A percentile compares a stretch with the other conserved stretches of the same genome.
phyloP scores from a whole-genome alignment of 1,284 basidiomycete genomes.

The Heterobasidion annosum region DNA sequence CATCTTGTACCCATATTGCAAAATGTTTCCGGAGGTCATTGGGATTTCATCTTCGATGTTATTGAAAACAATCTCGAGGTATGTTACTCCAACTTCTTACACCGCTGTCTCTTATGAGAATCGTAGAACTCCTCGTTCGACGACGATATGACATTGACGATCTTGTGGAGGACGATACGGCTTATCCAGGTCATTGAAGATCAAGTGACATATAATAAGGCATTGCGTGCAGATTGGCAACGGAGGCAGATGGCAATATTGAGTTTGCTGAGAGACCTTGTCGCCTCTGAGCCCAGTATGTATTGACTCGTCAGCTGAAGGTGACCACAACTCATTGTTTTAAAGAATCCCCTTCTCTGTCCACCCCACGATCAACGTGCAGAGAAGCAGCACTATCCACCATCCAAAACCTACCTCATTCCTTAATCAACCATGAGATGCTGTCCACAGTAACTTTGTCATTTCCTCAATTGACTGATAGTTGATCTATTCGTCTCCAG shows the following conservation, averaged over 20 bases:
- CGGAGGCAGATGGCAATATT: constrained; percentile 46
- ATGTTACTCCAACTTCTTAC: constrained; percentile 12
- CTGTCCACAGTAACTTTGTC: constrained; percentile 44
- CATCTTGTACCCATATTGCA: constrained; percentile 86
- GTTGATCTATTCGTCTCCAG: constrained; percentile 23
- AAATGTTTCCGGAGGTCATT: constrained; percentile 80
- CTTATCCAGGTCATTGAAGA: constrained; percentile 69
- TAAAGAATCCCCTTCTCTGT: constrained; percentile 28
- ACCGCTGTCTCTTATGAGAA: constrained; percentile 1
- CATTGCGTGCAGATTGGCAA: constrained; percentile 63
- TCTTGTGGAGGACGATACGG: constrained; percentile 61
- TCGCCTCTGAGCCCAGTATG: constrained; percentile 44
- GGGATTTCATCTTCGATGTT: constrained; percentile 89
- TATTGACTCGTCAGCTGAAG: constrained; percentile 1
- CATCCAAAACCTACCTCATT: constrained; percentile 55
- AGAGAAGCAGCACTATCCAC: constrained; percentile 60
- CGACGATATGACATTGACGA: constrained; percentile 50
- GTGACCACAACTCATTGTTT: not conserved
- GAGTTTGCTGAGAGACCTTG: constrained; percentile 49
- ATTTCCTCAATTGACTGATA: not conserved
- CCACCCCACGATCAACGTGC: constrained; percentile 59
- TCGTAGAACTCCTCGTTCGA: constrained; percentile 51
- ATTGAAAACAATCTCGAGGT: constrained; percentile 87
- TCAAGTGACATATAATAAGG: constrained; percentile 64
- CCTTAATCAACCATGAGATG: constrained; percentile 56